Base-by-base conservation (phyloP, 208 protist genomes). In the Strigomonas culicis region DNA sequence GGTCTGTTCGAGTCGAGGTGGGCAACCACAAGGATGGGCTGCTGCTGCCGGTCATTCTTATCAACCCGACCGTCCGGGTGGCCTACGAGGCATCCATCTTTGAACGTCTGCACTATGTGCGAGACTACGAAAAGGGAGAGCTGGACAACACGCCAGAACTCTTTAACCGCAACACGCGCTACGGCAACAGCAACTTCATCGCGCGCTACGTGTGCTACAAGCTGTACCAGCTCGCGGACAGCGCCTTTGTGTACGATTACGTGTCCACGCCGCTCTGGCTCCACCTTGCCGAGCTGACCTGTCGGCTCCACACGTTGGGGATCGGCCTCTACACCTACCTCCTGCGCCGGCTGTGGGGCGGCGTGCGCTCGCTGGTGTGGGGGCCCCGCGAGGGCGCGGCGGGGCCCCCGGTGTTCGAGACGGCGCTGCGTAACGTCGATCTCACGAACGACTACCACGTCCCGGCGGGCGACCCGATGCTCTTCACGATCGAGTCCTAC, bases 61-160 rank as follows among this genome's bases (percentile, higher is more conserved):
- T 93, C 46, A 93, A 93, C 64, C 86, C 86, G 7, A 65, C 75
- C 52, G 81, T 93, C 24, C 60, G 72, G 22, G 72, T 93, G 2
- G 81, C 77, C 15, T 93, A 93, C 72, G 80, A 84, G 47, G 39
- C 59, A 0, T 63, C 51, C 0, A 59, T 87, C 70, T 84, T 90
- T 47, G 44, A 72, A n/a, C 72, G 70, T 11, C 30, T 78, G 0
- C 50, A 55, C 44, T 41, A 4, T 7, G 17, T 39, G 7, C 7
- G 10, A 10, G 34, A 39, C 34, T 39, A 39, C 34, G 34, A 39
- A 39, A 39, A 39, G 4, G 34, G 10, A 13, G 7, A 10, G 7
- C 7, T 39, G 7, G 34, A 4, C 7, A 39, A 58, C 47, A 52
- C 47, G 7, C 52, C 17, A 7, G 27, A 58, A 8, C 3, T 22